Evolutionary conservation across 2,329 filamentous ascomycete genomes (phyloP), one percentile per base, ranked within the genome.

Genomic region (Fusarium dlaminii): DNA sequence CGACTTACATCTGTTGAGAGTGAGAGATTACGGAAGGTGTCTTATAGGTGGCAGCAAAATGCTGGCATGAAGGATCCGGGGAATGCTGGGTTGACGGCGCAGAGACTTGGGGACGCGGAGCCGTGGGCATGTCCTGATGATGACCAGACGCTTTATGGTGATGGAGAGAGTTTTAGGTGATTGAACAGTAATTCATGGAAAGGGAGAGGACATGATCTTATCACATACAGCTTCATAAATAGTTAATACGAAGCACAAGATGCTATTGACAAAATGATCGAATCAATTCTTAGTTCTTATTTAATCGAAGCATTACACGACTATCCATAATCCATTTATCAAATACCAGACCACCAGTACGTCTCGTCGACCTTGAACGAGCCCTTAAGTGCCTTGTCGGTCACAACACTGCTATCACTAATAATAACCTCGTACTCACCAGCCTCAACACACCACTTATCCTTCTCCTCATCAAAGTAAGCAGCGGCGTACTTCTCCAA

Each of bases 381-480:
- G 0, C 82, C 87, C 75, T 80, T 87, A 20, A 92, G 79, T 14
- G 85, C 83, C 68, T 85, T 86, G 5, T 83, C 82, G 9, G 83
- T 86, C 40, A 89, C 80, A 9, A 75, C 83, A 73, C 87, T 93
- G 67, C 89, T 92, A 55, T 87, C 84, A 14, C 86, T 87, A 6
- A 93, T 88, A 61, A 90, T 81, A 22, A 94, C 85, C 64, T 87
- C 87, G 79, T 94, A 94, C 54, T 84, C 84, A 36, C 92, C 93
- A 78, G 87, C 86, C 82, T 93, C 91, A 4, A 87, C 88, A 27
- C 89, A 87, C 92, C 92, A 95, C 76, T 89, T 84, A 63, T 88
- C 85, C 18, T 89, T 84, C 70, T 88, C 87, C 83, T 94, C 92
- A 74, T 94, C 91, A 86, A 90, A 94, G 82, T 91, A 94, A 61